phyloP scores from a whole-genome alignment of 2,329 filamentous ascomycete genomes.

The Achaetomium macrosporum region DNA sequence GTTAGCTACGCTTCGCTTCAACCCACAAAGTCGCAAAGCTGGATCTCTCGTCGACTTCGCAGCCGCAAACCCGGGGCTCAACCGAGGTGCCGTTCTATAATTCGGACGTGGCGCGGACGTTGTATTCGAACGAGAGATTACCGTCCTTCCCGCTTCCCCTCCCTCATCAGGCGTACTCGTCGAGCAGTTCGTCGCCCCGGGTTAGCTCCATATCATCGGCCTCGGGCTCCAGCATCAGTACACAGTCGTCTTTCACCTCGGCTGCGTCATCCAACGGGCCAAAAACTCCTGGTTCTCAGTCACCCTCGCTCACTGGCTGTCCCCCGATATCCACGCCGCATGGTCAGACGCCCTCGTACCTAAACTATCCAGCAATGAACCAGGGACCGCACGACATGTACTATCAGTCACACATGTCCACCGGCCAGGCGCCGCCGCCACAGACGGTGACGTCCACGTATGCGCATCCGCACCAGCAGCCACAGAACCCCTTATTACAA shows the following conservation, averaged over 20 bases:
- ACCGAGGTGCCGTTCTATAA: conserved; percentile 67
- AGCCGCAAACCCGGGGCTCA: conserved; percentile 73
- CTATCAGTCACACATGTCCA: conserved; percentile 72
- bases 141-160: conserved; percentile 65
- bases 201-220: conserved; percentile 65
- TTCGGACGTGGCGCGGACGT: conserved; percentile 56
- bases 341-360: conserved; percentile 37
- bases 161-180: conserved; percentile 63
- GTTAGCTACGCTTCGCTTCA: no score
- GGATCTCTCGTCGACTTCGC: conserved; percentile 84
- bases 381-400: conserved; percentile 78
- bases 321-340: conserved; percentile 36
- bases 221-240: conserved; percentile 46
- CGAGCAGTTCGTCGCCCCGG: conserved; percentile 68
- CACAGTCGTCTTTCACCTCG: conserved; percentile 50
- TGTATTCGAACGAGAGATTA: conserved; percentile 67
- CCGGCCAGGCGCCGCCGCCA: conserved; percentile 66
- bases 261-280: conserved; percentile 51
- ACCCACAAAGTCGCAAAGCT: conserved; percentile 70
- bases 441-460: conserved; percentile 73
- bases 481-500: conserved; percentile 64
- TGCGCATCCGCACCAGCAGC: conserved; percentile 29
- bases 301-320: conserved; percentile 57
- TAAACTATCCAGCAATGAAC: conserved; percentile 65
- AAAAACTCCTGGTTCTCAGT: conserved; percentile 56